Base-by-base conservation (phyloP, 2,329 filamentous ascomycete species). In the Scedosporium apiospermum region DNA sequence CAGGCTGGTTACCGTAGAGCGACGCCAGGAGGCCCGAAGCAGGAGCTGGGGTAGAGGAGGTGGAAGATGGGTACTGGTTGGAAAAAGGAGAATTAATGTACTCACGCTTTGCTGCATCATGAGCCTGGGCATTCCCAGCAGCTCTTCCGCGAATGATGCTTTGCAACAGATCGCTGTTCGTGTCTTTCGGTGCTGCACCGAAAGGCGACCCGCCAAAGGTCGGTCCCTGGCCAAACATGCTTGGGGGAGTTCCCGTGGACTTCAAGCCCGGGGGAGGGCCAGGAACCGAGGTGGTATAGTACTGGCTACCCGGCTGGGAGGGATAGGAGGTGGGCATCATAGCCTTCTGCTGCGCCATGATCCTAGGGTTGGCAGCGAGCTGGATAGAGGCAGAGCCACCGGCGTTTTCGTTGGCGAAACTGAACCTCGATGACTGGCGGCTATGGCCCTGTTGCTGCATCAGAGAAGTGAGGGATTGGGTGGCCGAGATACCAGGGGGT, bases 31-130 rank as follows among this genome's bases (percentile, higher is more conserved):
- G 88, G 82, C 89, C 88, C 82, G 91, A 88, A 87, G 90, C 88
- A 90, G 89, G 89, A 87, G 88, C 88, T 79, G 88, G 87, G 80
- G 88, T 88, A 76, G 89, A 90, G 81, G 85, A 88, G 81, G 88
- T 81, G 81, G 89, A 90, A 79, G 87, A 82, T 79, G 88, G 89
- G 80, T 91, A 90, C 82, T 93, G 89, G 76, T 90, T 90, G 78
- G 90, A 87, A 80, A 93, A 90, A 81, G 89, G 90, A 88, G 91
- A 90, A 86, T 93, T 89, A 83, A 91, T 88, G 83, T 89, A 96
- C 92, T 96, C 92, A 96, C 92, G 92, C 91, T 96, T 96, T 87
- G 87, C 88, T 77, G 87, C 84, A 80, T 96, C 92, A 78, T 90
- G 88, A 75, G 83, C 82, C 77, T 91, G 89, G 75, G 82, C 84